A percentile compares a stretch with the other conserved stretches of the same genome.
These are phyloP conservation scores for Dioscorea zingiberensis DNA, from an alignment of 106 monocot genomes.

Conservation along the genomic window DNA sequence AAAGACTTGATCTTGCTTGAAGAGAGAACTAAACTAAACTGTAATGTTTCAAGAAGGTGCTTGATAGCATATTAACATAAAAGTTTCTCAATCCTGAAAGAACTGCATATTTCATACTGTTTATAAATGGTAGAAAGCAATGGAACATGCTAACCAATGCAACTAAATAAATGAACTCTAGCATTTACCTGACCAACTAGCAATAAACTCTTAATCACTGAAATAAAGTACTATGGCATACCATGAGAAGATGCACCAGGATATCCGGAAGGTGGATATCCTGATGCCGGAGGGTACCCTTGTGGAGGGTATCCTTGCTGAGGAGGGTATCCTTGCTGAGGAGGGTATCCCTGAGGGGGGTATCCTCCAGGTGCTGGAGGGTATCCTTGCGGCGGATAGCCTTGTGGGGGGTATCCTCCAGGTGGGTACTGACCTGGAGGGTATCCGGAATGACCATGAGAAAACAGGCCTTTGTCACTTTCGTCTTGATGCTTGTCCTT, in stretches of 20 bases:
- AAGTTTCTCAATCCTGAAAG: no score
- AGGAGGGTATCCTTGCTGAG: slow-evolving; percentile 31
- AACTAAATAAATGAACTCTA: no score
- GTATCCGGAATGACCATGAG: slow-evolving; percentile 22
- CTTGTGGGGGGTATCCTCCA: background rate
- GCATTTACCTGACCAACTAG: no score
- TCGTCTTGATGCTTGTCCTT: slow-evolving; percentile 21
- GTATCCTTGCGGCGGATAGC: slow-evolving; percentile 35
- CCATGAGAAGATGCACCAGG: slow-evolving; percentile 17
- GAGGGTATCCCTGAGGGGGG: slow-evolving; percentile 21
- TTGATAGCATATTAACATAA: no score
- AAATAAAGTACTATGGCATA: background rate
- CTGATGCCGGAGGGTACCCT: slow-evolving; percentile 15
- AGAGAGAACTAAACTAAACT: no score
- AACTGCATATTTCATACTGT: no score
- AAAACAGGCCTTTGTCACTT: slow-evolving; percentile 23
- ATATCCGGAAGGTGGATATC: slow-evolving; percentile 15
- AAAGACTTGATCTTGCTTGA: no score
- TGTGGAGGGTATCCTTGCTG: no score
- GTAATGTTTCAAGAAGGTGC: no score
- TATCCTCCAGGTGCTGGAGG: slow-evolving; percentile 27
- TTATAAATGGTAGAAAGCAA: no score
- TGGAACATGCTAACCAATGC: no score
- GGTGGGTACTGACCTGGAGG: slow-evolving; percentile 12
- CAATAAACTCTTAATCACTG: no score